Evolutionary conservation across 148 eudicot genomes (phyloP), one percentile per base, ranked within the genome.

Genomic region (Nyssa sinensis): DNA sequence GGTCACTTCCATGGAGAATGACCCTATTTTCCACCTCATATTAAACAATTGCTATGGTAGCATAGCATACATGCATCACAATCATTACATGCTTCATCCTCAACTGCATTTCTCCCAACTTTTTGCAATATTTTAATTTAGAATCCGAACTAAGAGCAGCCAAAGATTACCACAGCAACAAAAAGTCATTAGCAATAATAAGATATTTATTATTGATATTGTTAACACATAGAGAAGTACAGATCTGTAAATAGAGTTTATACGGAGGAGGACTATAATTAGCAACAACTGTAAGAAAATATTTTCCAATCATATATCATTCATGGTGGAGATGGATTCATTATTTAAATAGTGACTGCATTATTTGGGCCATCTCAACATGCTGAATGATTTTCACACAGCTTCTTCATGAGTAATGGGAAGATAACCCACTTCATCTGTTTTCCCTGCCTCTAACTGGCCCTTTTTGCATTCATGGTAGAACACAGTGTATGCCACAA

Each of bases 401-500:
- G 51, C 51, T 44, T 44, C 51, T 44, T 44, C 51, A 44, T 14
- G 51, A 39, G 44, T 12, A 39, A 39, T 12, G 11, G 44, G 44
- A 44, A 19, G 17, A 44, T 44, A 44, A 12, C 17, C 51, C 51
- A 44, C 0, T 44, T 44, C 51, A 12, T 12, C 51, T 44, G 12
- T 44, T n/a, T n/a, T n/a, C n/a, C n/a, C n/a, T n/a, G 44, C 66
- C 29, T 63, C 66, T n/a, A n/a, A n/a, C 7, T 21, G 9, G 19
- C 30, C 14, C 30, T n/a, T 12, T 23, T 39, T 37, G 16, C 53
- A 39, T 25, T 66, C 69, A 66, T 66, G 31, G 53, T 66, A 66
- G 30, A 66, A 66, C 30, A 66, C 30, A 39, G 53, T 66, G 53
- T 7, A 66, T 29, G 23, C 27, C 69, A 35, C 69, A 66, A 66